phyloP scores from a whole-genome alignment of 108 stramenopile genomes.

The Fistulifera solaris region DNA sequence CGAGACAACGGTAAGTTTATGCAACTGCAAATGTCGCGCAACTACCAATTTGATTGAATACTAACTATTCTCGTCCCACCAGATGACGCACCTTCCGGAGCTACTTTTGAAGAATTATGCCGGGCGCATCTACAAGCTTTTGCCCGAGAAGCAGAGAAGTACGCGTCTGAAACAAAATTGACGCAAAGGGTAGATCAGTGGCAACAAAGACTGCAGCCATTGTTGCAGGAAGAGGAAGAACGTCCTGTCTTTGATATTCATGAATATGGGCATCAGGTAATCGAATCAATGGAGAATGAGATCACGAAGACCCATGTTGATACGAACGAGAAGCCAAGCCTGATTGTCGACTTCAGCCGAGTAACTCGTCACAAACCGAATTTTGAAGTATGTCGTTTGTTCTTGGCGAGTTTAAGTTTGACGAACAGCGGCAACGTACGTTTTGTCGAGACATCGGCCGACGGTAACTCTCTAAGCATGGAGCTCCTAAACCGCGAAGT shows the following conservation, averaged over 20 bases:
- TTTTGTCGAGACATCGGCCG: slow-evolving; percentile 35
- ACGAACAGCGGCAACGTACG: slow-evolving; percentile 85
- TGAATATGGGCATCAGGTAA: slow-evolving; percentile 52
- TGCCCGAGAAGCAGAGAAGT: slow-evolving; percentile 83
- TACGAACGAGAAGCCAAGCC: slow-evolving; percentile 7
- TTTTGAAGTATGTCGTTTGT: slow-evolving; percentile 92
- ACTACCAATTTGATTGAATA: too few relatives aligned
- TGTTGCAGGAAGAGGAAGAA: slow-evolving; percentile 81
- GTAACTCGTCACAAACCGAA: slow-evolving; percentile 35
- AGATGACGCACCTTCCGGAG: slow-evolving; percentile 9
- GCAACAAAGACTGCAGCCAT: slow-evolving; percentile 78
- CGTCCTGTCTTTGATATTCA: slow-evolving; percentile 90
- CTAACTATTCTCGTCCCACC: not conserved
- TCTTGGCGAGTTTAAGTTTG: slow-evolving; percentile 91
- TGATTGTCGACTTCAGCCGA: slow-evolving; percentile 30
- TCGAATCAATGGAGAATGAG: slow-evolving; percentile 30
- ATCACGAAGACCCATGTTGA: slow-evolving; percentile 11
- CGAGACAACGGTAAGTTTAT: not conserved
- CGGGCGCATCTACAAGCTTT: slow-evolving; percentile 82
- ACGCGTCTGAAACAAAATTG: slow-evolving; percentile 83
- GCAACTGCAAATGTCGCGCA: not conserved
- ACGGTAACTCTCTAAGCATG: slow-evolving; percentile 48
- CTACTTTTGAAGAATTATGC: slow-evolving; percentile 89
- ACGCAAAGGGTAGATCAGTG: slow-evolving; percentile 80
- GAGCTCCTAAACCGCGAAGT: slow-evolving; percentile 49